These are phyloP conservation scores for Solanum aculeatissimum DNA, from an alignment of 305 asterid genomes.

Conservation along the genomic window DNA sequence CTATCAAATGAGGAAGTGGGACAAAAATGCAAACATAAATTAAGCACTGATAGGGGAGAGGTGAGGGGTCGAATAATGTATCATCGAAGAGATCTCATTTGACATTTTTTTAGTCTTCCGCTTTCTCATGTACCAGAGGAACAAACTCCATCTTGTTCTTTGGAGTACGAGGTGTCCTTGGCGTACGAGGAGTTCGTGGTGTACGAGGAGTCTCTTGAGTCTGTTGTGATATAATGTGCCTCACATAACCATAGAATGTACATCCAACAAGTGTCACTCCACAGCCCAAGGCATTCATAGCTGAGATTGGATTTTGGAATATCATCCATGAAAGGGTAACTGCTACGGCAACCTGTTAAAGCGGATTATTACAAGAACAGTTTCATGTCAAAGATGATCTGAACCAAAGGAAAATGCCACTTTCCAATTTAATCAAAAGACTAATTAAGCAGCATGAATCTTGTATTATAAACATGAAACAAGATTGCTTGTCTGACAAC, in stretches of 20 bases:
- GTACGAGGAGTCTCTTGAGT: neutral
- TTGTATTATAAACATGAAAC: neutral
- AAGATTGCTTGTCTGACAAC: neutral
- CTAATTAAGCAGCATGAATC: neutral
- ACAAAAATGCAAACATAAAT: neutral
- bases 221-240: conserved; percentile 5
- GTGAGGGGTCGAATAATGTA: neutral
- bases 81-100: neutral
- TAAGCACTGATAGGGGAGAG: neutral
- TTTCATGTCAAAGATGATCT: neutral
- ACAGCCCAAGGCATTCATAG: conserved; percentile 44
- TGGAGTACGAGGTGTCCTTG: neutral
- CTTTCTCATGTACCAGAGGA: conserved; percentile 8
- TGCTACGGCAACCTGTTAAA: conserved; percentile 58
- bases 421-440: too few relatives aligned
- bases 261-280: conserved; percentile 10
- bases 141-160: neutral
- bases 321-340: conserved; percentile 68
- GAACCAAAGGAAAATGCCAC: neutral
- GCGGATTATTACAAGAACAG: neutral
- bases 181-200: neutral
- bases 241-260: conserved; percentile 12
- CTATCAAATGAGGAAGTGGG: neutral
- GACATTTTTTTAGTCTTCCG: neutral
- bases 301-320: conserved; percentile 57